These are phyloP conservation scores for Skeletonema marinoi DNA, from an alignment of 108 stramenopile genomes.

Conservation along the genomic window DNA sequence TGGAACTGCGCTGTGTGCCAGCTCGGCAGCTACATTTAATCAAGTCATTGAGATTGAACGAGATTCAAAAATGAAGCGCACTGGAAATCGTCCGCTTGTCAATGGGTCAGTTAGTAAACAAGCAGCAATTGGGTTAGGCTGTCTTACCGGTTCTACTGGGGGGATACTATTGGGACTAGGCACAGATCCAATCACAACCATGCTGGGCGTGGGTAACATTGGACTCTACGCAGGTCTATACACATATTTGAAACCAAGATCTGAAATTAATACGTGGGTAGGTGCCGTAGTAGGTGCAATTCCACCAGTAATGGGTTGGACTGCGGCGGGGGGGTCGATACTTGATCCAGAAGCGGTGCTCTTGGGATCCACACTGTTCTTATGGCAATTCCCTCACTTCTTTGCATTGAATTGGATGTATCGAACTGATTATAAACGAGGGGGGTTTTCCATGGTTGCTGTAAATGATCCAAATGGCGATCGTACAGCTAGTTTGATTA, in stretches of 20 bases:
- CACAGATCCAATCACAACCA: slow-evolving; percentile 91
- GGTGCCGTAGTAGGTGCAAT: slow-evolving; percentile 98
- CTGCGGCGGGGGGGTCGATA: slow-evolving; percentile 87
- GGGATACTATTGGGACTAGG: slow-evolving; percentile 74
- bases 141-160: slow-evolving; percentile 71
- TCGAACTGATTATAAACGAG: slow-evolving; percentile 82
- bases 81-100: slow-evolving; percentile 89
- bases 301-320: slow-evolving; percentile 99
- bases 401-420: slow-evolving; percentile 97
- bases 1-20: slow-evolving; percentile 92
- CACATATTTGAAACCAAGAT: slow-evolving; percentile 93
- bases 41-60: slow-evolving; percentile 86
- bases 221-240: slow-evolving; percentile 95
- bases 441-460: slow-evolving; percentile 86
- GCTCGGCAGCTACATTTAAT: slow-evolving; percentile 94
- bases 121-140: slow-evolving; percentile 76
- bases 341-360: slow-evolving; percentile 78
- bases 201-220: slow-evolving; percentile 92
- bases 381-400: slow-evolving; percentile 99
- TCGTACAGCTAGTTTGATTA: slow-evolving; percentile 81
- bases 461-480: slow-evolving; percentile 78
- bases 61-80: slow-evolving; percentile 93
- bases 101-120: slow-evolving; percentile 61
- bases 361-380: slow-evolving; percentile 87
- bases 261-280: slow-evolving; percentile 96